phyloP scores from a whole-genome alignment of 768 basidiomycete genomes.

The Hygrophoropsis aurantiaca region DNA sequence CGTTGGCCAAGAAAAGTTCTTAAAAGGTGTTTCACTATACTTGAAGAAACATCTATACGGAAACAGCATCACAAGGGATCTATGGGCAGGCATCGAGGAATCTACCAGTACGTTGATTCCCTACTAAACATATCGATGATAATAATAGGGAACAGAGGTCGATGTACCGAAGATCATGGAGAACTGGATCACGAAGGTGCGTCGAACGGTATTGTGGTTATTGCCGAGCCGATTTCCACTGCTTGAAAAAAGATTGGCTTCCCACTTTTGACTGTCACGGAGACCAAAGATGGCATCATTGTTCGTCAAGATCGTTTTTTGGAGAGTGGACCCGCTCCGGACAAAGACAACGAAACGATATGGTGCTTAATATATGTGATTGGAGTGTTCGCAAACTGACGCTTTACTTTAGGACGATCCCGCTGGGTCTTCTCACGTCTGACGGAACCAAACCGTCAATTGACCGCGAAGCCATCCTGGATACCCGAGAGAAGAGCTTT shows the following conservation, averaged over 20 bases:
- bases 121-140: background rate
- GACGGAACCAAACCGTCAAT: slow-evolving; percentile 54
- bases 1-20: slow-evolving; percentile 86
- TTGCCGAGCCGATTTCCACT: background rate
- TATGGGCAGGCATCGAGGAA: slow-evolving; percentile 83
- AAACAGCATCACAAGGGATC: slow-evolving; percentile 81
- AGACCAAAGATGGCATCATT: slow-evolving; percentile 66
- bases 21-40: slow-evolving; percentile 87
- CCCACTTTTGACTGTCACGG: slow-evolving; percentile 86
- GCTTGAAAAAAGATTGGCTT: slow-evolving; percentile 60
- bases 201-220: background rate
- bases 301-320: slow-evolving; percentile 92
- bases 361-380: slow-evolving; percentile 50
- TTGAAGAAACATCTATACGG: slow-evolving; percentile 85
- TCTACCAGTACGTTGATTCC: slow-evolving; percentile 51
- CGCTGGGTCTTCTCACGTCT: slow-evolving; percentile 70
- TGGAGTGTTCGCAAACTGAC: background rate
- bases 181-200: slow-evolving; percentile 84
- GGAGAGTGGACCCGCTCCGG: slow-evolving; percentile 74
- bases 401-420: slow-evolving; percentile 63
- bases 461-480: slow-evolving; percentile 64
- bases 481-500: slow-evolving; percentile 65
- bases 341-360: slow-evolving; percentile 83
- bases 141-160: slow-evolving; percentile 35
- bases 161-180: slow-evolving; percentile 84